A percentile compares a stretch with the other conserved stretches of the same genome.
phyloP scores from a whole-genome alignment of 75 land plant species.

The Sequoia sempervirens region DNA sequence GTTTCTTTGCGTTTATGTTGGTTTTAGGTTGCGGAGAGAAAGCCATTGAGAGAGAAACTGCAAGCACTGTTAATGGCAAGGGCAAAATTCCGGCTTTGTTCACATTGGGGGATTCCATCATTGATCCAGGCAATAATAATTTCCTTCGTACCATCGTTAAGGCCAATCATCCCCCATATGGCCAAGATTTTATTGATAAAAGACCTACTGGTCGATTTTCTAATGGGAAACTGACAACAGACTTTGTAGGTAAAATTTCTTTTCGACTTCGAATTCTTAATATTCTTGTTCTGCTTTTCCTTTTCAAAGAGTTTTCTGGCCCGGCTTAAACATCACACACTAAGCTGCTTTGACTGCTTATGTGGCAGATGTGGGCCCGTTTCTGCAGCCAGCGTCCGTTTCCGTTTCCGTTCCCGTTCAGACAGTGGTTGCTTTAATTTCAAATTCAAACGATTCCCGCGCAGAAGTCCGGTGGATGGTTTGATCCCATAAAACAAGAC shows the following conservation, averaged over 20 bases:
- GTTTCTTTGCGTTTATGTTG: background rate
- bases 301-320: too few relatives aligned
- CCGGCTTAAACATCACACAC: too few relatives aligned
- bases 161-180: constrained; percentile 10
- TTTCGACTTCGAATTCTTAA: background rate
- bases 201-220: constrained; percentile 17
- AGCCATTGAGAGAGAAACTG: background rate
- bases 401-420: too few relatives aligned
- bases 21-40: background rate
- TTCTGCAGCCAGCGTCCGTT: too few relatives aligned
- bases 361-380: too few relatives aligned
- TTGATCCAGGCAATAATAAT: constrained; percentile 14
- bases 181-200: constrained; percentile 6
- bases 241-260: constrained; percentile 7
- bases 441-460: too few relatives aligned
- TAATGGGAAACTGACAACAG: constrained; percentile 11
- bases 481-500: too few relatives aligned
- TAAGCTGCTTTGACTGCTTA: too few relatives aligned
- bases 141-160: background rate
- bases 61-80: too few relatives aligned
- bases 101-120: constrained; percentile 16
- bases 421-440: too few relatives aligned
- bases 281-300: too few relatives aligned
- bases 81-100: constrained; percentile 1
- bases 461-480: too few relatives aligned